A percentile compares a stretch with the other conserved stretches of the same genome.
These are phyloP conservation scores for Lolium multiflorum DNA, from an alignment of 176 grass and related monocot species.

Conservation along the genomic window DNA sequence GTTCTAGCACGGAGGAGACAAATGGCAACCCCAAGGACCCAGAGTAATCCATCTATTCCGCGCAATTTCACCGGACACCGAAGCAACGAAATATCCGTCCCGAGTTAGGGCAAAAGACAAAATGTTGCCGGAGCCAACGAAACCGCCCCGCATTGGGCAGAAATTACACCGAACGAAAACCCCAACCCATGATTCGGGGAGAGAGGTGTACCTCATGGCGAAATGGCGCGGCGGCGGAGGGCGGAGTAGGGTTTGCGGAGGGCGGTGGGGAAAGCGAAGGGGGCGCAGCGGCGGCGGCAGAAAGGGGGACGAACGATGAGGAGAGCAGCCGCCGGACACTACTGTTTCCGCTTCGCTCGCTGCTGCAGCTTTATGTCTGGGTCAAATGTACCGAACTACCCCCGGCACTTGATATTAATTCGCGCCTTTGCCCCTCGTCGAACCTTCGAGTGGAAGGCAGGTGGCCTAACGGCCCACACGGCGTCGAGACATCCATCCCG, in stretches of 20 bases:
- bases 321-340: neutral
- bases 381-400: neutral
- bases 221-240: neutral
- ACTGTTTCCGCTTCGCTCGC: neutral
- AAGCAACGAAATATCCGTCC: neutral
- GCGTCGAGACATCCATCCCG: neutral
- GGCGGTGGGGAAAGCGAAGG: no score
- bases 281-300: conserved; percentile 18
- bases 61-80: neutral
- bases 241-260: conserved; percentile 26
- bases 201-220: conserved; percentile 39
- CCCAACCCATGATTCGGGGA: no score
- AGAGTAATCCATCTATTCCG: neutral
- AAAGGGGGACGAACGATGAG: conserved; percentile 10
- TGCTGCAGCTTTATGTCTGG: conserved; percentile 24
- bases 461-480: neutral
- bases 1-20: no score
- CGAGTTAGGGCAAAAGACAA: neutral
- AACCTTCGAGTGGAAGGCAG: conserved; percentile 43
- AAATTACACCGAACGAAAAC: no score
- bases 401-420: neutral
- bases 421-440: neutral
- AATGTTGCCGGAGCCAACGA: no score
- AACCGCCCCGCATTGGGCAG: no score
- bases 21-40: neutral